Percentiles rank a stretch among this genome's conserved stretches.
Evolutionary conservation across 208 protist species (phyloP).

Genomic region (Crithidia fasciculata): DNA sequence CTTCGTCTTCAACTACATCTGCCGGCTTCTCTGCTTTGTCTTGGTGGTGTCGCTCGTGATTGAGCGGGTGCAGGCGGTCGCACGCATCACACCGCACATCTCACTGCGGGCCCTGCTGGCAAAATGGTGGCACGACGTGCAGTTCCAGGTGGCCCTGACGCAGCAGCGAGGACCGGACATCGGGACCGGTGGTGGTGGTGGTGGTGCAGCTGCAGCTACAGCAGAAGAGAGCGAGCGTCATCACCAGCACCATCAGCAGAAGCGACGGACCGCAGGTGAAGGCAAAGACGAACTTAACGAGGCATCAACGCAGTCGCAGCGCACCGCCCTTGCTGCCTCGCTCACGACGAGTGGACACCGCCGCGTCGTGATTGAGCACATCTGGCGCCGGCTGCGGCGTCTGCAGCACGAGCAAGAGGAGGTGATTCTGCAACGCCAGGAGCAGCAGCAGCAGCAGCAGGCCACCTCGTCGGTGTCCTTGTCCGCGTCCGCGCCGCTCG

Average conservation of each 20-base stretch:
- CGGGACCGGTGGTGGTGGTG: background rate
- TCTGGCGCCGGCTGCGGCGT: constrained; percentile 15
- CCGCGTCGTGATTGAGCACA: constrained; percentile 20
- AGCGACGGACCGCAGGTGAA: background rate
- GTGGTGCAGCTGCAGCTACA: background rate
- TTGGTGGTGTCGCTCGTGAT: constrained; percentile 10
- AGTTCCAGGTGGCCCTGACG: constrained; percentile 15
- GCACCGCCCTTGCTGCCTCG: background rate
- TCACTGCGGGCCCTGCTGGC: constrained; percentile 13
- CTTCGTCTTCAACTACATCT: constrained; percentile 11
- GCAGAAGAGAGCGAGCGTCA: background rate
- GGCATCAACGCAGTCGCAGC: background rate
- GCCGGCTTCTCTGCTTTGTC: background rate
- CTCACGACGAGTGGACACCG: constrained; percentile 2
- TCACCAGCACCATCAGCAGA: no score
- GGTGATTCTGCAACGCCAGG: background rate
- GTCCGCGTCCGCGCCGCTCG: no score
- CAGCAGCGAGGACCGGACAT: background rate
- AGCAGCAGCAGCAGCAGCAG: background rate
- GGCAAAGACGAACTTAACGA: background rate
- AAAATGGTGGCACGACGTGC: constrained; percentile 36
- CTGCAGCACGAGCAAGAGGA: constrained; percentile 15
- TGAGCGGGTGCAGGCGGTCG: constrained; percentile 13
- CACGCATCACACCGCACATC: constrained; percentile 9
- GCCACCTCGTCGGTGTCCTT: background rate